Percentiles rank a stretch among this genome's conserved stretches.
Evolutionary conservation across 352 stramenopile genomes (phyloP).

Genomic region (Pythium plurisporium): DNA sequence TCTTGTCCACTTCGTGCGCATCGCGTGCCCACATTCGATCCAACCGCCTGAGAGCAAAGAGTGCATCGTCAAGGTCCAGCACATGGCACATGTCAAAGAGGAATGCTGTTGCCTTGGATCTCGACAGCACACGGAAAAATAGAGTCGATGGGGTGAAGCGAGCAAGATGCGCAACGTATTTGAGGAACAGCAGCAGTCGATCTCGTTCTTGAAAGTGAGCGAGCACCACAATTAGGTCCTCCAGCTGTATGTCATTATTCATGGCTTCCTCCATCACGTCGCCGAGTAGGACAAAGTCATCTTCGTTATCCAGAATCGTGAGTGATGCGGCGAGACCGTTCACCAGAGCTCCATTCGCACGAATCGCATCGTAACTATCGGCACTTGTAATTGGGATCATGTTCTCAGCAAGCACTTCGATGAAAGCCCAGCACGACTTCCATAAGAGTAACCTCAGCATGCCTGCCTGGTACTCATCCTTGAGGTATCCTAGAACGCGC

Average conservation of each 20-base stretch:
- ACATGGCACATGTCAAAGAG: slow-evolving; percentile 67
- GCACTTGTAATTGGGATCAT: slow-evolving; percentile 8
- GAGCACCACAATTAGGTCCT: slow-evolving; percentile 47
- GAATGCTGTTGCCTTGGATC: slow-evolving; percentile 44
- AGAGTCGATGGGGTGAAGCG: slow-evolving; percentile 22
- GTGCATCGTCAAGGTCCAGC: slow-evolving; percentile 54
- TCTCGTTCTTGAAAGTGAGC: slow-evolving; percentile 35
- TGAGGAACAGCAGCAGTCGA: slow-evolving; percentile 37
- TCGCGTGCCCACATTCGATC: slow-evolving; percentile 43
- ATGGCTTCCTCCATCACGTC: slow-evolving; percentile 46
- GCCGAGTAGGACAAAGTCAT: slow-evolving; percentile 33
- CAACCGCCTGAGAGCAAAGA: slow-evolving; percentile 57
- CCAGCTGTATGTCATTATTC: slow-evolving; percentile 26
- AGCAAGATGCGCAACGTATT: slow-evolving; percentile 37
- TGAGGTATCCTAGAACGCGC: slow-evolving; percentile 38
- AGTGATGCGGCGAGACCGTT: slow-evolving; percentile 45
- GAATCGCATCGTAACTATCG: neutral
- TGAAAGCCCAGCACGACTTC: slow-evolving; percentile 43
- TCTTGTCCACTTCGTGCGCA: slow-evolving; percentile 24
- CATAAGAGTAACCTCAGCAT: slow-evolving; percentile 39
- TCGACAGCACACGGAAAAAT: slow-evolving; percentile 51
- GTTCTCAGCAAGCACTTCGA: slow-evolving; percentile 31
- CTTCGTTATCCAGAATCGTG: slow-evolving; percentile 27
- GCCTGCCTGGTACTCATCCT: slow-evolving; percentile 31
- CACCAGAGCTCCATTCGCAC: slow-evolving; percentile 15